phyloP scores from a whole-genome alignment of 768 basidiomycete genomes.

The Tremella fuciformis region DNA sequence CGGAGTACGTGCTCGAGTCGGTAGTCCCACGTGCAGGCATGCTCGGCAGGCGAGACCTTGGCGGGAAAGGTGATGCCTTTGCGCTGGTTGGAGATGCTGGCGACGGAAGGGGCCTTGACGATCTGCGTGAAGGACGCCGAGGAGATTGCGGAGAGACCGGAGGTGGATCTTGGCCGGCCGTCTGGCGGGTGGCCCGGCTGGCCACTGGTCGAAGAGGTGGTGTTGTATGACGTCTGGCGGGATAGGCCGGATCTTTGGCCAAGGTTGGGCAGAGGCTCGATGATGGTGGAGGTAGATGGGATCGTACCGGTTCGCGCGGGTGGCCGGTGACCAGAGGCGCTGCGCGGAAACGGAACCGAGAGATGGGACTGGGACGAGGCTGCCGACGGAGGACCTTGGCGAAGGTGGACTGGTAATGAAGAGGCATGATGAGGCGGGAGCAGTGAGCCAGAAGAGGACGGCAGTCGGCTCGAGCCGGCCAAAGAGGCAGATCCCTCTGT shows the following conservation, averaged over 20 bases:
- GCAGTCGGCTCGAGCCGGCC: neutral
- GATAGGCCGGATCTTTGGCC: neutral
- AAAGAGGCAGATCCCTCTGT: neutral
- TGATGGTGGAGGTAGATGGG: slow-evolving; percentile 9
- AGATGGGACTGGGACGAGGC: slow-evolving; percentile 5
- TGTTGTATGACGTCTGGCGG: neutral
- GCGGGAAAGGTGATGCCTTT: slow-evolving; percentile 31
- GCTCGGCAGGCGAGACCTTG: slow-evolving; percentile 11
- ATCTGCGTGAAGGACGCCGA: slow-evolving; percentile 2
- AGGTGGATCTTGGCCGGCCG: neutral
- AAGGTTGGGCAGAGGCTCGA: slow-evolving; percentile 6
- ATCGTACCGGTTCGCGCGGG: slow-evolving; percentile 9
- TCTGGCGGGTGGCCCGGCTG: slow-evolving; percentile 2
- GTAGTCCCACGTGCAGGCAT: slow-evolving; percentile 38
- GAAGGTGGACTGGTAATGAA: neutral
- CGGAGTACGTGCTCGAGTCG: slow-evolving; percentile 26
- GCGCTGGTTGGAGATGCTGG: slow-evolving; percentile 10
- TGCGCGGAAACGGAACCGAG: slow-evolving; percentile 8
- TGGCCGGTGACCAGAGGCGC: neutral
- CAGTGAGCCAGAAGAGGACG: neutral
- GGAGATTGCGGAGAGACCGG: neutral
- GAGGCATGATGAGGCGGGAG: neutral
- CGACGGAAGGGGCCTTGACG: neutral
- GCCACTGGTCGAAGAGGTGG: neutral
- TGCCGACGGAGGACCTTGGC: slow-evolving; percentile 5